Conservation (phyloP, 2,329 filamentous ascomycete genomes). For the Aspergillus melleus region DNA sequence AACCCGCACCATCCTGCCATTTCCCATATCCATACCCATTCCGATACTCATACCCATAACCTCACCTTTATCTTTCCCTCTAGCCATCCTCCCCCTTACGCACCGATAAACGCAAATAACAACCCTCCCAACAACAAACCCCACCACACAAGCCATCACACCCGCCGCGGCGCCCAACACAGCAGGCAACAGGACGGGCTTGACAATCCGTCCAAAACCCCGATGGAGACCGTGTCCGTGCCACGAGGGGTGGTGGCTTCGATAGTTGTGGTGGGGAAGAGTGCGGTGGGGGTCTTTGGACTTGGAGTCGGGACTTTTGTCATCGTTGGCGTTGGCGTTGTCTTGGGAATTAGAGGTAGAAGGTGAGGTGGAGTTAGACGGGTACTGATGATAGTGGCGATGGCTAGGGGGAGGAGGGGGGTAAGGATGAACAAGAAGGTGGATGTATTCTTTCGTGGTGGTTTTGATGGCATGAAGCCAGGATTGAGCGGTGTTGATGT, state of each 20-base stretch:
- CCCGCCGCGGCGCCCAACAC: constrained; percentile 40
- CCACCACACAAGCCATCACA: constrained; percentile 37
- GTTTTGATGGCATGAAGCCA: neutral
- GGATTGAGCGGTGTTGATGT: neutral
- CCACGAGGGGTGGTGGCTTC: constrained; percentile 20
- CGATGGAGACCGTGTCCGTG: constrained; percentile 19
- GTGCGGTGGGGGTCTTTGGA: neutral
- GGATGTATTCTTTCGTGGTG: no score
- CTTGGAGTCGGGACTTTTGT: neutral
- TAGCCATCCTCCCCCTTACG: neutral
- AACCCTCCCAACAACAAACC: constrained; percentile 36
- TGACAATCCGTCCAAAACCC: constrained; percentile 30
- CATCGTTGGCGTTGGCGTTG: no score
- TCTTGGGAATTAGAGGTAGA: no score
- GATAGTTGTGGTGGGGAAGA: neutral
- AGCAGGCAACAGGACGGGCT: constrained; percentile 40
- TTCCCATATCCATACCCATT: neutral
- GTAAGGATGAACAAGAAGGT: no score
- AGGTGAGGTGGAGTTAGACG: neutral
- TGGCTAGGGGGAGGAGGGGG: neutral
- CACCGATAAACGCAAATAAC: constrained; percentile 13
- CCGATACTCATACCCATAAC: no score
- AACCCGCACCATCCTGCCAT: neutral
- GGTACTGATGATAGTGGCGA: neutral
- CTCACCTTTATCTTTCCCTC: neutral